Base-by-base conservation (phyloP, 495 filamentous ascomycete genomes). In the Gamarada debralockiae region DNA sequence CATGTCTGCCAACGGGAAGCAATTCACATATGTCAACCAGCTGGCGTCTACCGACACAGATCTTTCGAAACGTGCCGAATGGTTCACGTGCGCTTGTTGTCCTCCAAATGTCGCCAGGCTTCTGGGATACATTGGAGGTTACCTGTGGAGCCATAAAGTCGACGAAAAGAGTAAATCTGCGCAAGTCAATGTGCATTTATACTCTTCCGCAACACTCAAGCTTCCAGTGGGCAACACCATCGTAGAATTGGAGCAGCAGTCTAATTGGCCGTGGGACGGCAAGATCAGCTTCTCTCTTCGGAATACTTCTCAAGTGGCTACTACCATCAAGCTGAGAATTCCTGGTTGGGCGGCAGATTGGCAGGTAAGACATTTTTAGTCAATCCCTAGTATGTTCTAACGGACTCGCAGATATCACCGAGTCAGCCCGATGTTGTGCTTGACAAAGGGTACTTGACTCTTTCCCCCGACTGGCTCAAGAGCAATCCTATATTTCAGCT, bases 81-180 rank as follows among this genome's bases (percentile, higher is more conserved):
- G 79, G 79, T 82, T 83, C 33, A 71, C 73, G 20, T 75, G 71
- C 43, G 77, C 78, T 22, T 81, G 79, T 48, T 83, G 79, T 62
- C 79, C 79, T 14, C 79, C 79, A 1, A 83, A 82, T 57, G 68
- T 81, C 8, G 70, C 73, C 15, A 66, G 79, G 20, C 66, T 77
- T 1, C 66, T 80, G 38, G 79, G 73, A 8, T 74, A 69, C 33
- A 64, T 81, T 14, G 77, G 78, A 15, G 79, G 77, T 3, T 82
- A 80, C 50, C 31, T 80, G 6, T 80, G 76, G 76, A 71, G 65
- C 27, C 67, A 67, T 53, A 52, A 65, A 31, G 58, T 31, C 3
- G 55, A 62, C 4, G 33, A 59, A 41, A 55, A 57, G 23, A n/a
- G n/a, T n/a, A n/a, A n/a, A n/a, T n/a, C n/a, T n/a, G 58, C 64